Evolutionary conservation across 176 grass and related monocot species (phyloP), one percentile per base, ranked within the genome.

Genomic region (bread wheat (Triticum aestivum)): DNA sequence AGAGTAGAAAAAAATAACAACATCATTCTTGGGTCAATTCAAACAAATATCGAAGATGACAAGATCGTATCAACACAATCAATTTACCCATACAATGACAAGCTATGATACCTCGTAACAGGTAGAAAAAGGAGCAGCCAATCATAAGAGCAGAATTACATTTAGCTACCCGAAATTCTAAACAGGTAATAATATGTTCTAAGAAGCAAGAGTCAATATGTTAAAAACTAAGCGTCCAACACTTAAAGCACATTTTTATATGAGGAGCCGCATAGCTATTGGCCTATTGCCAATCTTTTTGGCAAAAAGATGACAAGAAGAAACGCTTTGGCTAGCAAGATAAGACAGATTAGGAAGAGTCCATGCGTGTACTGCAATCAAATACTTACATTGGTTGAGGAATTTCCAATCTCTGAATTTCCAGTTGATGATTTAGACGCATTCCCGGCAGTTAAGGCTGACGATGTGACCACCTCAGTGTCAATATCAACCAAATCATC

Each of bases 331-430:
- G 35, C 18, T 32, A 54, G 24, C n/a, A 83, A 83, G 12, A 59
- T 74, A 75, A 61, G 29, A 8, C 79, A 3, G n/a, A 51, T 29
- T 35, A 66, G 5, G 58, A 82, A 69, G 32, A 82, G 33, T 13
- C 18, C 9, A 69, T 23, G 71, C 3, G 34, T 83, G 15, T 29
- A 73, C 49, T 35, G 38, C 73, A 77, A 52, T 33, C 17, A 54
- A 52, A 84, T 62, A 39, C 94, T 87, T 88, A 93, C 94, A 88
- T 44, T 49, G 34, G 75, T 63, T 49, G 87, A 76, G 78, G 35
- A 63, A 85, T 81, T 81, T 32, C 42, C 69, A 78, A 71, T 20
- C 35, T 82, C 42, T 85, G 73, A 79, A 69, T 80, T 82, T 37
- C 9, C 74, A 59, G 66, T 52, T 51, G 44, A 73, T 75, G 82